phyloP scores from a whole-genome alignment of 192 early-diverging fungal species.

The Globomyces pollinis-pini region DNA sequence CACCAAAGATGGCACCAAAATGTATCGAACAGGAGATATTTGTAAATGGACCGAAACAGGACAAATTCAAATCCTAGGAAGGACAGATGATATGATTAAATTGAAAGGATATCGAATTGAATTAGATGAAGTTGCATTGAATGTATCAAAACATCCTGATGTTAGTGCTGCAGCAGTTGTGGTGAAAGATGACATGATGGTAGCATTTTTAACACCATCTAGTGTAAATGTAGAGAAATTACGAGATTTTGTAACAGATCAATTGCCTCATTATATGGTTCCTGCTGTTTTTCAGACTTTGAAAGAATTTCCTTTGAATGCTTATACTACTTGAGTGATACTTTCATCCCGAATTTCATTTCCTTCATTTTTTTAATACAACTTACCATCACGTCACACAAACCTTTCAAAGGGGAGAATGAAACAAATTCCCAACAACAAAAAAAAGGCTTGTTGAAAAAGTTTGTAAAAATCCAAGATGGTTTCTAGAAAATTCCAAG shows the following conservation, averaged over 20 bases:
- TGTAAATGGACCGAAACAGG: constrained; percentile 9
- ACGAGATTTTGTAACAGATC: background rate
- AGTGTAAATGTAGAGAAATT: constrained; percentile 1
- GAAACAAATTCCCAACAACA: too few relatives aligned
- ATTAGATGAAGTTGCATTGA: constrained; percentile 21
- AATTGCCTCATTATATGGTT: constrained; percentile 28
- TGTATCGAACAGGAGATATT: constrained; percentile 25
- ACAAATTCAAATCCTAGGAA: constrained; percentile 16
- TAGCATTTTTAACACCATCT: constrained; percentile 23
- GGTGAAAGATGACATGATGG: constrained; percentile 16
- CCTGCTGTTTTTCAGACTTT: constrained; percentile 13
- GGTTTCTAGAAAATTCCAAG: too few relatives aligned
- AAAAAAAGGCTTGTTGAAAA: too few relatives aligned
- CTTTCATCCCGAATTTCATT: too few relatives aligned
- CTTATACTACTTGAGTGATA: too few relatives aligned
- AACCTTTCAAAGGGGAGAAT: too few relatives aligned
- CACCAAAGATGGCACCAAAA: constrained; percentile 5
- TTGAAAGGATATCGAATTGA: constrained; percentile 28
- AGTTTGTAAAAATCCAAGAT: too few relatives aligned
- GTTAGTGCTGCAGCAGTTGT: constrained; percentile 20
- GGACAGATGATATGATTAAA: constrained; percentile 34
- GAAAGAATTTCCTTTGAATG: constrained; percentile 21
- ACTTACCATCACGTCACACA: too few relatives aligned
- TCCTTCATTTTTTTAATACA: too few relatives aligned
- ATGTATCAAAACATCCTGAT: constrained; percentile 6